Evolutionary conservation across 768 basidiomycete species (phyloP).

Genomic region (Hirschioporus abietinus): DNA sequence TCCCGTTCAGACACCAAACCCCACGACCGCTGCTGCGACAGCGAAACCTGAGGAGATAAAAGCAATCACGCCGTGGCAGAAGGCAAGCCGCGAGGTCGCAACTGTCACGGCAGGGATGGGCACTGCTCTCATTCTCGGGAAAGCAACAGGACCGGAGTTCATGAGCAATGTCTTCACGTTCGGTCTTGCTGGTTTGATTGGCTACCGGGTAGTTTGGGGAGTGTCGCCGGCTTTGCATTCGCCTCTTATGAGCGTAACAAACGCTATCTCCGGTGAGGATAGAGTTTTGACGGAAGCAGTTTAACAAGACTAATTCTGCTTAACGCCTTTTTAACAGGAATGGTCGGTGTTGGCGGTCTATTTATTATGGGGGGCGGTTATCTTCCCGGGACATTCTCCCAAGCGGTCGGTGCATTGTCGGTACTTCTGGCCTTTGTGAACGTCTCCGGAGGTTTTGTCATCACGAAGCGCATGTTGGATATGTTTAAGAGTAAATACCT

Average conservation of each 20-base stretch:
- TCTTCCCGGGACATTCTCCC: slow-evolving; percentile 75
- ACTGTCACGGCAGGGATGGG: slow-evolving; percentile 75
- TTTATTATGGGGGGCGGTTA: slow-evolving; percentile 91
- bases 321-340: slow-evolving; percentile 30
- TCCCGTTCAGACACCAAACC: slow-evolving; percentile 49
- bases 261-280: slow-evolving; percentile 68
- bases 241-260: slow-evolving; percentile 87
- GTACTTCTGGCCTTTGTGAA: slow-evolving; percentile 88
- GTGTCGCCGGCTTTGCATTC: slow-evolving; percentile 86
- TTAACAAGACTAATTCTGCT: slow-evolving; percentile 5
- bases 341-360: slow-evolving; percentile 81
- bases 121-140: slow-evolving; percentile 64
- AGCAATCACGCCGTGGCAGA: slow-evolving; percentile 84
- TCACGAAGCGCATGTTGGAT: slow-evolving; percentile 89
- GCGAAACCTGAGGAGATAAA: slow-evolving; percentile 38
- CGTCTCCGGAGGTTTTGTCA: slow-evolving; percentile 83
- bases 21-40: slow-evolving; percentile 40
- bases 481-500: slow-evolving; percentile 75
- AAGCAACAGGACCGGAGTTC: slow-evolving; percentile 73
- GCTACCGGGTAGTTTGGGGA: slow-evolving; percentile 87
- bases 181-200: slow-evolving; percentile 79
- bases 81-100: slow-evolving; percentile 69
- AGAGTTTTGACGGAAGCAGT: background rate
- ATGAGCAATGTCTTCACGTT: slow-evolving; percentile 90
- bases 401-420: slow-evolving; percentile 71